These are phyloP conservation scores for Tinospora cordifolia DNA, from an alignment of 164 flowering plant species.

Conservation along the genomic window DNA sequence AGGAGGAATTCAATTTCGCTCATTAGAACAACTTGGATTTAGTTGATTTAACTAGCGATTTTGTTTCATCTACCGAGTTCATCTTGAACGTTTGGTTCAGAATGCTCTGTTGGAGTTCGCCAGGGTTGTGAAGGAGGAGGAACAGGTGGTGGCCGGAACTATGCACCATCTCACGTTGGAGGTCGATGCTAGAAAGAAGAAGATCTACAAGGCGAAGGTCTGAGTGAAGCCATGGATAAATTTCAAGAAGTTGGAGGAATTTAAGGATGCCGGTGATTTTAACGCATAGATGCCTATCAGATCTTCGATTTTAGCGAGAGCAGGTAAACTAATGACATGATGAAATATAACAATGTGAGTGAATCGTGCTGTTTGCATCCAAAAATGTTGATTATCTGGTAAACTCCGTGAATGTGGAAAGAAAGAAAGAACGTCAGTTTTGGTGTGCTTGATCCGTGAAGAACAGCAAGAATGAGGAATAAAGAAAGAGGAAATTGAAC, in stretches of 20 bases:
- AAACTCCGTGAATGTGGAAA: too few species aligned
- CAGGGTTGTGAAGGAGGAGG: conserved; percentile 59
- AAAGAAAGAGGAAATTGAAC: too few species aligned
- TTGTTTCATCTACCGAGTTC: too few species aligned
- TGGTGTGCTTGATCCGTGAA: too few species aligned
- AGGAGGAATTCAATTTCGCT: conserved; percentile 35
- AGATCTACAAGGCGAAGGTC: conserved; percentile 65
- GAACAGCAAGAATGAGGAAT: too few species aligned
- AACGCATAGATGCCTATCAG: not conserved
- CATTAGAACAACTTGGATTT: not conserved
- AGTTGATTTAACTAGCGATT: not conserved
- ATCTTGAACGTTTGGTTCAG: conserved; percentile 22
- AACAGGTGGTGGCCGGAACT: conserved; percentile 69
- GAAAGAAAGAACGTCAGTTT: too few species aligned
- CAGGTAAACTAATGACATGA: too few species aligned
- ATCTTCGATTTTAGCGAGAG: not conserved
- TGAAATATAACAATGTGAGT: too few species aligned
- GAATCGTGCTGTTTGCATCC: too few species aligned
- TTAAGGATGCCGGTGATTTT: conserved; percentile 44
- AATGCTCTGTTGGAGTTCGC: conserved; percentile 56
- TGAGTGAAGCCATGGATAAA: conserved; percentile 83
- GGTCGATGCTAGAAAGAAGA: conserved; percentile 68
- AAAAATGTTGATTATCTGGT: too few species aligned
- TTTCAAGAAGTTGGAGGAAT: conserved; percentile 68
- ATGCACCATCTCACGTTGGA: conserved; percentile 62